A percentile compares a stretch with the other conserved stretches of the same genome.
These are phyloP conservation scores for Globisporangium splendens DNA, from an alignment of 352 stramenopile genomes.

Conservation along the genomic window DNA sequence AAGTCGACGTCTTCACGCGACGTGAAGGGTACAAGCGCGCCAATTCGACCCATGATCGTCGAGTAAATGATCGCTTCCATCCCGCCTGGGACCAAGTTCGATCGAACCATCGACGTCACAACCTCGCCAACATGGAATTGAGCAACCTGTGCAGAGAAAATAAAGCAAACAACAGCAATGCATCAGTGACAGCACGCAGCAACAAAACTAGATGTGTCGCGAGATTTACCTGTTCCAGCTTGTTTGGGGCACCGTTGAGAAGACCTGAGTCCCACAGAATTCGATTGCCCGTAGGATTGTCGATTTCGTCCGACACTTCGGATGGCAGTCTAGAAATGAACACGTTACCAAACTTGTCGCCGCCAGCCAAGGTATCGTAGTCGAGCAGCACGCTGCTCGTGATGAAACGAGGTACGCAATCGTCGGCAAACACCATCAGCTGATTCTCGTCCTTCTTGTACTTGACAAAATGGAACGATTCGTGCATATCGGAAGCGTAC, in stretches of 20 bases:
- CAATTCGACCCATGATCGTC: constrained; percentile 96
- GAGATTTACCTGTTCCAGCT: constrained; percentile 90
- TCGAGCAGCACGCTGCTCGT: constrained; percentile 91
- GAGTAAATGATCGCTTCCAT: constrained; percentile 97
- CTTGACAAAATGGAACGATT: constrained; percentile 96
- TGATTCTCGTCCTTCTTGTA: constrained; percentile 97
- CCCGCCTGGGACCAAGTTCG: constrained; percentile 93
- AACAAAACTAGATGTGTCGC: not conserved
- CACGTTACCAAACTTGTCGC: constrained; percentile 99
- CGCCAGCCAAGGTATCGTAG: constrained; percentile 97
- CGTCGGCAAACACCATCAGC: constrained; percentile 96
- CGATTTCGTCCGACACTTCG: constrained; percentile 93
- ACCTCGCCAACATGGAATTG: constrained; percentile 98
- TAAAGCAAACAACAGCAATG: not conserved
- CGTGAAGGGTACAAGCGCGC: constrained; percentile 95
- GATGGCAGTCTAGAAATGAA: constrained; percentile 94
- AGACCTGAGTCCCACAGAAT: constrained; percentile 95
- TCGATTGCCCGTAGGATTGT: constrained; percentile 94
- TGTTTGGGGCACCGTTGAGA: constrained; percentile 94
- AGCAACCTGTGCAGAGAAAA: constrained; percentile 45
- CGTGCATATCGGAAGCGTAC: constrained; percentile 95
- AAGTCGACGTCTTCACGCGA: constrained; percentile 97
- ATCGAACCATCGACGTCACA: constrained; percentile 96
- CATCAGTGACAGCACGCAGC: not conserved
- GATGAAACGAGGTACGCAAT: constrained; percentile 86